Base-by-base conservation (phyloP, 1,284 basidiomycete genomes). In the Papiliotrema fonsecae region DNA sequence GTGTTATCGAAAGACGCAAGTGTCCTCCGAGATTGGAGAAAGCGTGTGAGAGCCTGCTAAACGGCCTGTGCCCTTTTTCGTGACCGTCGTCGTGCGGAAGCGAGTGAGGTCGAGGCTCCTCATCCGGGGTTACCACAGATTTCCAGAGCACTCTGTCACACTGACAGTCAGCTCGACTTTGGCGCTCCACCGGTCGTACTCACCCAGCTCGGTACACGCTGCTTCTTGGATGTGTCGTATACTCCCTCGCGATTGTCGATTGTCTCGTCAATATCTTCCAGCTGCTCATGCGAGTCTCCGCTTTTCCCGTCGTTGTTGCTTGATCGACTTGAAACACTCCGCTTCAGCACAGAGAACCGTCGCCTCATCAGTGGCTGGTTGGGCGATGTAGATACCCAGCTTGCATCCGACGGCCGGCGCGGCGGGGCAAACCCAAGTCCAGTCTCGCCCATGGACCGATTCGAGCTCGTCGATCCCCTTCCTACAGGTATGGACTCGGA, bases 221-320 rank as follows among this genome's bases (percentile, higher is more conserved):
- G 76, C 58, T 78, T 78, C 46, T 77, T 72, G 22, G 71, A 74
- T 16, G 74, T 74, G 49, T 78, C 77, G 58, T 77, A 78, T 4
- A 74, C 70, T 16, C 76, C 75, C 35, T 67, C 62, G 9, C 73
- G 50, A 30, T 56, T 57, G 57, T 75, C 73, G 38, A 60, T 50
- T 38, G 49, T 59, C 38, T 60, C 54, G 19, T 64, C 61, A 21
- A 64, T 52, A 14, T 58, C 60, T 3, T 64, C 68, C 13, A 50
- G 46, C 11, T 52, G 45, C 24, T 43, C 47, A n/a, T 43, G 40
- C 24, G 40, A 36, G 13, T 42, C 40, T 48, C 50, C 6, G 53
- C 57, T 14, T 36, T 51, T 3, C 39, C 39, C 30, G 6, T 39
- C 52, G 6, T 50, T 32, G 25, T 49, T 50, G 4, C 55, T 47